Conservation (phyloP, 805 yeast genomes). For the Candida koratica region DNA sequence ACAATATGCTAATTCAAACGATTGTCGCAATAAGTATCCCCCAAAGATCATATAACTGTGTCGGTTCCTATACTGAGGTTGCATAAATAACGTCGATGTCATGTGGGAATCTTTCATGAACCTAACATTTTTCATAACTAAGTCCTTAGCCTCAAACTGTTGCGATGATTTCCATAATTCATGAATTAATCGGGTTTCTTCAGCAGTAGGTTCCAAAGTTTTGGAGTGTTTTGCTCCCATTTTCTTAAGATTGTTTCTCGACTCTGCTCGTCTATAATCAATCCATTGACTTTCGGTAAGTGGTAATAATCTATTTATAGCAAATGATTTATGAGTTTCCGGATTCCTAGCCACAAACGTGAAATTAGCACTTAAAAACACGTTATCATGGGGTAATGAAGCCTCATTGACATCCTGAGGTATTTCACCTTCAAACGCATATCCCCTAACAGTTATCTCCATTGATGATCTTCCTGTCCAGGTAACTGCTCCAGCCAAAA, state of each 20-base stretch:
- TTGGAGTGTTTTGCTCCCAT: constrained; percentile 64
- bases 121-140: constrained; percentile 32
- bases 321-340: constrained; percentile 82
- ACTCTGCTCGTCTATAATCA: constrained; percentile 84
- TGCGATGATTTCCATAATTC: constrained; percentile 57
- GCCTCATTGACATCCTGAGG: constrained; percentile 54
- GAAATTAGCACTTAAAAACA: constrained; percentile 84
- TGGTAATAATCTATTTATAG: constrained; percentile 78
- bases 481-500: constrained; percentile 85
- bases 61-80: constrained; percentile 93
- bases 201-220: constrained; percentile 58
- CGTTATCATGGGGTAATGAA: constrained; percentile 58
- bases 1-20: constrained; percentile 91
- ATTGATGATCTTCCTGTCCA: constrained; percentile 95
- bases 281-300: constrained; percentile 71
- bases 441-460: constrained; percentile 91
- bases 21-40: constrained; percentile 86
- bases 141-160: constrained; percentile 22
- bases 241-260: constrained; percentile 83
- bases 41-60: constrained; percentile 95
- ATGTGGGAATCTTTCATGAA: constrained; percentile 71
- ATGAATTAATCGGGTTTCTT: constrained; percentile 73
- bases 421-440: constrained; percentile 57
- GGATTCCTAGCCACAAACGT: constrained; percentile 97
- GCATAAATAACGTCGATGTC: constrained; percentile 82